Conservation (phyloP, 148 eudicot genomes). For the Polygonum maritimum region DNA sequence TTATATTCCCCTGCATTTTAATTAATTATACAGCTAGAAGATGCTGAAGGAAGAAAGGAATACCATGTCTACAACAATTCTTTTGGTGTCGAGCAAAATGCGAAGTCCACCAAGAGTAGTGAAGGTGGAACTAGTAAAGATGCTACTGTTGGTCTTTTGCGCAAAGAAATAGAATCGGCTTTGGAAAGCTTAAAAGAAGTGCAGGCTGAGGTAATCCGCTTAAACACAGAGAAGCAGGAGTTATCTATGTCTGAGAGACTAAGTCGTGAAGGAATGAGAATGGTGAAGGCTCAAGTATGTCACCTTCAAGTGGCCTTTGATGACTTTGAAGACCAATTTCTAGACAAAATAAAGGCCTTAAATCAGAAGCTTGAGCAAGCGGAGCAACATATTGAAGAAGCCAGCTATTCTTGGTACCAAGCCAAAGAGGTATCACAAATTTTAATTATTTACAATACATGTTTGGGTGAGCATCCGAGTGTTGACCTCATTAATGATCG, state of each 20-base stretch:
- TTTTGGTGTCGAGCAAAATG: background rate
- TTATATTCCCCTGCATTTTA: background rate
- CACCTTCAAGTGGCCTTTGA: conserved; percentile 37
- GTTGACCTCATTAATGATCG: background rate
- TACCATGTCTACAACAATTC: background rate
- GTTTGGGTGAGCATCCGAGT: background rate
- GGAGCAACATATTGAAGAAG: conserved; percentile 36
- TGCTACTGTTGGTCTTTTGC: conserved; percentile 42
- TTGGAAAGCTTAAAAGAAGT: conserved; percentile 48
- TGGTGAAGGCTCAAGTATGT: conserved; percentile 32
- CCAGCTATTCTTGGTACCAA: conserved; percentile 36
- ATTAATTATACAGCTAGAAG: background rate
- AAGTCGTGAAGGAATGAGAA: conserved; percentile 31
- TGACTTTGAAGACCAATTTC: conserved; percentile 48
- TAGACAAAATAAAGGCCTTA: conserved; percentile 26
- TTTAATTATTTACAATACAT: background rate
- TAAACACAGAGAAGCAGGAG: conserved; percentile 47
- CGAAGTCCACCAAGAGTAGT: conserved; percentile 8
- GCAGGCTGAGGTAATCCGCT: conserved; percentile 42
- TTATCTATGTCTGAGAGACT: conserved; percentile 35
- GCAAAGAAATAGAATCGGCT: conserved; percentile 59
- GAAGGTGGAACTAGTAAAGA: conserved; percentile 26
- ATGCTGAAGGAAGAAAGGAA: background rate
- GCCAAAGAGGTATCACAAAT: conserved; percentile 46
- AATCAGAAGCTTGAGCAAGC: conserved; percentile 40